phyloP scores from a whole-genome alignment of 2,329 filamentous ascomycete species.

The Diatrype stigma region DNA sequence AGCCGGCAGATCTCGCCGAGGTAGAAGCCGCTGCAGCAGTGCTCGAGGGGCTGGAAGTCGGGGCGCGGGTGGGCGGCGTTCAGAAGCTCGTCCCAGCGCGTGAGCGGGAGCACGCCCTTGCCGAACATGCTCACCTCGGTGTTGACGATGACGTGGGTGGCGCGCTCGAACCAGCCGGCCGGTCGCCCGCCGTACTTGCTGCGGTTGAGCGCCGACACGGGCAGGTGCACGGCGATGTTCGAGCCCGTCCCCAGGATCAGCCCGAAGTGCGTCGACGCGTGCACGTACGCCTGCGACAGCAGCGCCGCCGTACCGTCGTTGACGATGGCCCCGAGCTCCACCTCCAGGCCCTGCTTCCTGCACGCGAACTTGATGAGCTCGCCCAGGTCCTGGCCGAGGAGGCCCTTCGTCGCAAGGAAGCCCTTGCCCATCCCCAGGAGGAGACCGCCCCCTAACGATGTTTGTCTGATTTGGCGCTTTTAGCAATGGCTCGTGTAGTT shows the following conservation, averaged over 20 bases:
- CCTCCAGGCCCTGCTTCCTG: conserved; percentile 43
- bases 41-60: conserved; percentile 38
- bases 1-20: conserved; percentile 61
- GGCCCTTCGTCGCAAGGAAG: conserved; percentile 54
- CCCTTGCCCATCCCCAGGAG: conserved; percentile 63
- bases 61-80: conserved; percentile 43
- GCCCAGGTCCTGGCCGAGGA: conserved; percentile 57
- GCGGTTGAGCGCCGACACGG: conserved; percentile 50
- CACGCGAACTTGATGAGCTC: conserved; percentile 55
- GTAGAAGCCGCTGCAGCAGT: conserved; percentile 60
- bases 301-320: conserved; percentile 67
- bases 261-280: conserved; percentile 56
- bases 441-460: conserved; percentile 55
- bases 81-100: conserved; percentile 56
- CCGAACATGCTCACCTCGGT: conserved; percentile 67
- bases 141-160: conserved; percentile 62
- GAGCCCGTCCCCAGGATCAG: conserved; percentile 65
- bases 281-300: conserved; percentile 58
- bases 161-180: conserved; percentile 51
- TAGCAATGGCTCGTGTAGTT: conserved; percentile 17
- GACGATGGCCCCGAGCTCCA: conserved; percentile 57
- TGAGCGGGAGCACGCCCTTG: conserved; percentile 52
- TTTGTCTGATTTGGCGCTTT: conserved; percentile 51
- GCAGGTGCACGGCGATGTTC: conserved; percentile 62
- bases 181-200: conserved; percentile 55